phyloP scores from a whole-genome alignment of 2,329 filamentous ascomycete genomes.

The Lecanosticta acicola region DNA sequence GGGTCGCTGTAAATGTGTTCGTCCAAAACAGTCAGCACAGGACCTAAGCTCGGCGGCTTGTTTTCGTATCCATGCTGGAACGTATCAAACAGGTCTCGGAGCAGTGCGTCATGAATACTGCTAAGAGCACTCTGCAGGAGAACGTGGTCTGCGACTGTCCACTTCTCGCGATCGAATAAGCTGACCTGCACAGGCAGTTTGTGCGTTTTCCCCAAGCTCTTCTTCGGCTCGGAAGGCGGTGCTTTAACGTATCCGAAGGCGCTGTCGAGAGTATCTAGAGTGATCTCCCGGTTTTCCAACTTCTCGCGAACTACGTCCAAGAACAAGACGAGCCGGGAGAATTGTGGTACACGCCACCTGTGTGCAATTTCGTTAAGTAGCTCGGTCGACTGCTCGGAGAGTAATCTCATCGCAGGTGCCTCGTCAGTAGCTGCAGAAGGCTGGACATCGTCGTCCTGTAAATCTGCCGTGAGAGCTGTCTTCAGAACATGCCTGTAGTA shows the following conservation, averaged over 20 bases:
- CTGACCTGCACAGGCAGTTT: conserved; percentile 39
- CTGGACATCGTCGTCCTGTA: conserved; percentile 51
- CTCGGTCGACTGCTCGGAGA: conserved; percentile 74
- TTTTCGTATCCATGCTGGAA: conserved; percentile 81
- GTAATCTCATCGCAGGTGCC: conserved; percentile 46
- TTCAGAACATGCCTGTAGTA: conserved; percentile 80
- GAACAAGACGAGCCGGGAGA: conserved; percentile 71
- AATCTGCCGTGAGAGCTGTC: conserved; percentile 62
- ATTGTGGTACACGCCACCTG: conserved; percentile 83
- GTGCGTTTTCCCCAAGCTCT: conserved; percentile 22
- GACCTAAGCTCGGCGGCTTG: conserved; percentile 77
- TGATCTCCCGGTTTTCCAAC: conserved; percentile 76
- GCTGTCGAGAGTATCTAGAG: conserved; percentile 72
- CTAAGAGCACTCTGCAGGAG: conserved; percentile 69
- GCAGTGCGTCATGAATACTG: conserved; percentile 70
- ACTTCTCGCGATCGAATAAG: conserved; percentile 47
- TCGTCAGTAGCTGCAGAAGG: conserved; percentile 46
- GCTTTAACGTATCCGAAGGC: conserved; percentile 79
- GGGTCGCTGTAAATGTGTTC: conserved; percentile 76
- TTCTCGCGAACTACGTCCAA: conserved; percentile 81
- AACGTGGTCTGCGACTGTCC: conserved; percentile 46
- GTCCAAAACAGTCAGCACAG: conserved; percentile 73
- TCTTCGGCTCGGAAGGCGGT: conserved; percentile 52
- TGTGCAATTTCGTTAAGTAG: conserved; percentile 78
- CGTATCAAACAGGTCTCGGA: conserved; percentile 82